Evolutionary conservation across 768 basidiomycete genomes (phyloP).

Genomic region (Rhizopogon salebrosus): DNA sequence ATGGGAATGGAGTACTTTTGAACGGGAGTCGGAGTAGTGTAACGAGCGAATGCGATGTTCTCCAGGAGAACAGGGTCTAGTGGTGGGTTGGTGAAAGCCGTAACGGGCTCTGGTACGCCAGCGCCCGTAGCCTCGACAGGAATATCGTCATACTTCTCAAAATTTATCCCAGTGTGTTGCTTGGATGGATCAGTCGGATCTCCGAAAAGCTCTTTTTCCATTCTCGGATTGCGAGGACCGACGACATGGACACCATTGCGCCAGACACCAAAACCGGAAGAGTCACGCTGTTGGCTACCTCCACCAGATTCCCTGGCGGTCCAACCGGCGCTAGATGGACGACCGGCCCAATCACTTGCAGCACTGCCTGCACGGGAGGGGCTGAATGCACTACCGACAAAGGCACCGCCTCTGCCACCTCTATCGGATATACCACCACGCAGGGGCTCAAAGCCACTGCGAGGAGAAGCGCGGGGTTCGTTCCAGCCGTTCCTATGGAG

Average conservation of each 20-base stretch:
- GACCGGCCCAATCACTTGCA: conserved; percentile 37
- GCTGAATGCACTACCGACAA: conserved; percentile 33
- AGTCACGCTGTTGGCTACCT: conserved; percentile 42
- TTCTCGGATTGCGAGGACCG: conserved; percentile 78
- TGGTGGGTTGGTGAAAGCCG: conserved; percentile 80
- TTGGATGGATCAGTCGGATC: conserved; percentile 80
- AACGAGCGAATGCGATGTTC: conserved; percentile 90
- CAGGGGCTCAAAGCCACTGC: conserved; percentile 37
- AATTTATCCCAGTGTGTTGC: conserved; percentile 97
- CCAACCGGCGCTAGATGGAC: conserved; percentile 36
- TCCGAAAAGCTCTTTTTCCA: conserved; percentile 96
- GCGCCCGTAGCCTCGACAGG: conserved; percentile 98
- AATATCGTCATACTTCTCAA: conserved; percentile 99
- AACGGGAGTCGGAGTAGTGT: conserved; percentile 94
- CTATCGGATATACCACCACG: conserved; percentile 37
- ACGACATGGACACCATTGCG: conserved; percentile 82
- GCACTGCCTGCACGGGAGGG: conserved; percentile 28
- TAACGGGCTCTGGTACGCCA: conserved; percentile 94
- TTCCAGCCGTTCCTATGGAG: conserved; percentile 60
- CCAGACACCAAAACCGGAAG: conserved; percentile 64
- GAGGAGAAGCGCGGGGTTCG: conserved; percentile 69
- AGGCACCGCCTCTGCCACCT: conserved; percentile 33
- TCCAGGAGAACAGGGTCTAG: conserved; percentile 91
- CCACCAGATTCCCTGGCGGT: conserved; percentile 25
- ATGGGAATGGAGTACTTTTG: conserved; percentile 99